These are phyloP conservation scores for Fusarium floridanum DNA, from an alignment of 2,329 filamentous ascomycete species.

Conservation along the genomic window DNA sequence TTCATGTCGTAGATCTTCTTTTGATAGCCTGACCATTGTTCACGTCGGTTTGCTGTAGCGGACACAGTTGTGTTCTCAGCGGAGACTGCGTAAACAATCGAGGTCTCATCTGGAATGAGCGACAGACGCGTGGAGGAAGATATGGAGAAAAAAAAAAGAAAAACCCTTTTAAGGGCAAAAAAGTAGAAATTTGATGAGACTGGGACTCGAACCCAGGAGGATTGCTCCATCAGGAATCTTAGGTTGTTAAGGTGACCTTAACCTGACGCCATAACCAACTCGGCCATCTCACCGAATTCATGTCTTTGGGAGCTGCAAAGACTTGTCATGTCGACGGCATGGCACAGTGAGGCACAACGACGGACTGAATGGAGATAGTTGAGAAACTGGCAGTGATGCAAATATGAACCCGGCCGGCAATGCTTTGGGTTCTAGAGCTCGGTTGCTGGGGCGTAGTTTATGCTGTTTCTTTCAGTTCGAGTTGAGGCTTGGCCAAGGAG, in stretches of 20 bases:
- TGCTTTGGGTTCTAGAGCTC: background rate
- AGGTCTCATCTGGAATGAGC: too few relatives aligned
- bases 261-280: conserved; percentile 7
- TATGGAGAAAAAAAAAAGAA: background rate
- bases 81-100: background rate
- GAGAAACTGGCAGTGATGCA: background rate
- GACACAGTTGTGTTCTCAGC: background rate
- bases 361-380: background rate
- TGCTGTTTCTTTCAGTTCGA: background rate
- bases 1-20: background rate
- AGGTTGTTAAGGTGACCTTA: conserved; percentile 4
- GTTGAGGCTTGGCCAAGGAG: background rate
- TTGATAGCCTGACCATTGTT: background rate
- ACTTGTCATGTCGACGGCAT: background rate
- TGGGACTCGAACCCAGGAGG: conserved; percentile 7
- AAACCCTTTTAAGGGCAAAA: background rate
- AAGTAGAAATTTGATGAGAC: background rate
- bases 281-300: conserved; percentile 5
- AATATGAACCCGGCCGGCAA: background rate
- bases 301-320: background rate
- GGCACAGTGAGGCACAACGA: background rate
- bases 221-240: conserved; percentile 1
- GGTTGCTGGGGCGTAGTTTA: background rate
- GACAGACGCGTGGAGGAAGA: background rate
- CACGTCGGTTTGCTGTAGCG: background rate